Percentiles rank a stretch among this genome's conserved stretches.
phyloP scores from a whole-genome alignment of 805 yeast genomes.

The Clavispora phyllophila region DNA sequence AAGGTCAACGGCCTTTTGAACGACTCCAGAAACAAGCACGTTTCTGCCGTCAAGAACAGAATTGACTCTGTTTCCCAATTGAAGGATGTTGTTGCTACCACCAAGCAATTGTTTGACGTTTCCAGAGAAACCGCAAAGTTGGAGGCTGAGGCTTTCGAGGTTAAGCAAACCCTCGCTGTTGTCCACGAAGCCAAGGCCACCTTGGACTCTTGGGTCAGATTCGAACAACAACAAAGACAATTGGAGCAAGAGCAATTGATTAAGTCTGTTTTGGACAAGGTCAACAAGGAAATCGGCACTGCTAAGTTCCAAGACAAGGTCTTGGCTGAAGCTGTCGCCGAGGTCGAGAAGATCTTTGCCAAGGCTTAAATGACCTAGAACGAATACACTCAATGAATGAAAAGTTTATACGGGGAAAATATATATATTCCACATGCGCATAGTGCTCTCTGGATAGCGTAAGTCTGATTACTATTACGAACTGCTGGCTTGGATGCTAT shows the following conservation, averaged over 20 bases:
- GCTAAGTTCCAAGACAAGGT: constrained; percentile 92
- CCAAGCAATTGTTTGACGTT: constrained; percentile 86
- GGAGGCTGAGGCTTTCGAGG: constrained; percentile 91
- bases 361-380: constrained; percentile 25
- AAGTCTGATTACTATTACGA: too few relatives aligned
- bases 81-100: constrained; percentile 86
- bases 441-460: background rate
- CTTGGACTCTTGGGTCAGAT: constrained; percentile 98
- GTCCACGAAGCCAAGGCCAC: constrained; percentile 91
- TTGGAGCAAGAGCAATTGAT: constrained; percentile 91
- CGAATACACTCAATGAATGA: constrained; percentile 1
- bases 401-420: constrained; percentile 5
- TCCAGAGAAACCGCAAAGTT: constrained; percentile 95
- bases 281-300: constrained; percentile 75
- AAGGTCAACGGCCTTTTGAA: constrained; percentile 78
- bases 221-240: constrained; percentile 94
- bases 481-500: too few relatives aligned
- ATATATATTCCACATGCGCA: constrained; percentile 1
- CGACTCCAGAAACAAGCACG: constrained; percentile 85
- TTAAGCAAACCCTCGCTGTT: constrained; percentile 84
- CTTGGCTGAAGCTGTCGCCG: constrained; percentile 85
- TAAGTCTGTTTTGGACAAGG: constrained; percentile 79
- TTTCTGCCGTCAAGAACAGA: constrained; percentile 88
- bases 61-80: constrained; percentile 82
- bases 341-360: constrained; percentile 81